A percentile compares a stretch with the other conserved stretches of the same genome.
phyloP scores from a whole-genome alignment of 2,329 filamentous ascomycete genomes.

The Penicillium sp. region DNA sequence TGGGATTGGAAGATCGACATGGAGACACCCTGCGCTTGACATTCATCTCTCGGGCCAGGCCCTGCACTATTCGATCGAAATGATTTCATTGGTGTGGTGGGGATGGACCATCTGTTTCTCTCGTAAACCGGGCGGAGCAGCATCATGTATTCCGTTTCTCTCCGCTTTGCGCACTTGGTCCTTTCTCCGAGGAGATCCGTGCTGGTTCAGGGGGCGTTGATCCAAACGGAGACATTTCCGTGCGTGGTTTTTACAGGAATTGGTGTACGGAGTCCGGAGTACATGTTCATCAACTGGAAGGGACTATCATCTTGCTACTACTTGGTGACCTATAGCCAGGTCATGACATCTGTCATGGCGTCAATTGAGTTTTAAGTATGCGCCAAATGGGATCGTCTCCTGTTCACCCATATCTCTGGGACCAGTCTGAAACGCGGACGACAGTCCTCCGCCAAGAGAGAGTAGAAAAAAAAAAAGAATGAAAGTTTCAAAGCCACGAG shows the following conservation, averaged over 20 bases:
- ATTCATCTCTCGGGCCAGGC: neutral
- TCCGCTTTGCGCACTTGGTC: conserved; percentile 13
- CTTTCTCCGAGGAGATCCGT: neutral
- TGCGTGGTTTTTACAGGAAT: no score
- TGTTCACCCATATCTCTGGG: conserved; percentile 29
- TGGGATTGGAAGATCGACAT: conserved; percentile 8
- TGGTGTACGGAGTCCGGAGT: no score
- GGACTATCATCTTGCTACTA: no score
- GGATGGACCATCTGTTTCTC: no score
- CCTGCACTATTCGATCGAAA: no score
- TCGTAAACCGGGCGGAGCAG: conserved; percentile 12
- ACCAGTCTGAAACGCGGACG: conserved; percentile 16
- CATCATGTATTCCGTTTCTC: conserved; percentile 3
- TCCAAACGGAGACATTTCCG: no score
- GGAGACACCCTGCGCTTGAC: neutral
- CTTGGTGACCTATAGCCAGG: no score
- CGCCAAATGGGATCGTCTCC: conserved; percentile 27
- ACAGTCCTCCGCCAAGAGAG: conserved; percentile 14
- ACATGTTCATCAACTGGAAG: no score
- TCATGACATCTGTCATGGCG: conserved; percentile 22
- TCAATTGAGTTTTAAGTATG: conserved; percentile 36
- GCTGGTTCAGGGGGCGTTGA: neutral
- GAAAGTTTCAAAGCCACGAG: neutral
- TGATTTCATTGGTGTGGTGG: neutral
- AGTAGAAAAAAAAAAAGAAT: neutral